Evolutionary conservation across 2,329 filamentous ascomycete species (phyloP), one percentile per base, ranked within the genome.

Genomic region (Alternaria incomplexa): DNA sequence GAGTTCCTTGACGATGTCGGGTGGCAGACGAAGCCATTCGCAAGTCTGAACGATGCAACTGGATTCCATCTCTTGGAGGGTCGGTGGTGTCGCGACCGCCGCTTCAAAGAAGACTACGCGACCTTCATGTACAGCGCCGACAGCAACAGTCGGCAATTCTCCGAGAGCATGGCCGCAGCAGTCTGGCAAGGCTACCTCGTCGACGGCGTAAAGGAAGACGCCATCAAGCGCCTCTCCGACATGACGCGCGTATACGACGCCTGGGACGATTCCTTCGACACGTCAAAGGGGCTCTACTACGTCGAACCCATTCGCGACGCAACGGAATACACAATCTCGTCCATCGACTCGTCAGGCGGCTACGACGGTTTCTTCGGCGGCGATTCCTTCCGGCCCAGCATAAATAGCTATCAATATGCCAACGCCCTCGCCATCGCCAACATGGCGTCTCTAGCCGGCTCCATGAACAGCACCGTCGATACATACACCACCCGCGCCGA

Each of bases 321-420:
- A 0, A 83, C 81, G 0, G 82, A 83, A 61, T 83, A 83, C 62
- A 83, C 81, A 2, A 83, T 83, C 48, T 77, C 80, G 0, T 81
- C 78, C 45, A 83, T 83, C 57, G 81, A 83, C 59, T 79, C 82
- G 0, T 78, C 74, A 1, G 73, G 76, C n/a, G 80, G 79, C 5
- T 30, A 63, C 17, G 81, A 83, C 51, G 81, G 81, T 1, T 83
- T 83, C 44, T 69, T 61, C 0, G 81, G 81, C 2, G 82, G 82
- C 4, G 56, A 80, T 10, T 72, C 81, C 2, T 83, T 83, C 70
- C 74, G 82, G 6, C 81, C 82, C 0, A 81, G 79, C 20, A 83
- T 83, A 69, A 83, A 83, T 68, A 79, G 77, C 59, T 83, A 81
- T 64, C 79, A 81, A 63, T 83, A 79, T 61, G 82, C 81, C 7